Percentiles rank a stretch among this genome's conserved stretches.
phyloP scores from a whole-genome alignment of 805 yeast genomes.

The Candida maesae region DNA sequence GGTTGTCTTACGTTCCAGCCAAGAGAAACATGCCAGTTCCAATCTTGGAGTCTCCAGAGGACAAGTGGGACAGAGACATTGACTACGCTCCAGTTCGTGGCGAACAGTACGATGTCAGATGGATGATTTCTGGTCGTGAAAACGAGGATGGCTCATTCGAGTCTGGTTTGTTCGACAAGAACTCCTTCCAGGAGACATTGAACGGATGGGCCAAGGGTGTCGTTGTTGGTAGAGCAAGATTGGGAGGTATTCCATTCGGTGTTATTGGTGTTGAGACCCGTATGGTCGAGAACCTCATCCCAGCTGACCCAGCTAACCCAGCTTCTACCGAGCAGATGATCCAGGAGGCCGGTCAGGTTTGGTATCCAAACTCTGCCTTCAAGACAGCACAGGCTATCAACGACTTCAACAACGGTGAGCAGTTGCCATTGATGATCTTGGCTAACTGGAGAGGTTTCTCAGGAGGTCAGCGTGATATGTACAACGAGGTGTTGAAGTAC shows the following conservation, averaged over 20 bases:
- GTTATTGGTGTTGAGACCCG: constrained; percentile 95
- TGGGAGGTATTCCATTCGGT: constrained; percentile 99
- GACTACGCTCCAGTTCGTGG: constrained; percentile 70
- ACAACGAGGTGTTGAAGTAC: constrained; percentile 93
- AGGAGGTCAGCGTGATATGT: constrained; percentile 99
- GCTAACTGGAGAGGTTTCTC: constrained; percentile 99
- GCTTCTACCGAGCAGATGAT: constrained; percentile 82
- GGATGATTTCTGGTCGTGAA: constrained; percentile 86
- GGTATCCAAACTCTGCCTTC: constrained; percentile 99
- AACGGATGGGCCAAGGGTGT: constrained; percentile 99
- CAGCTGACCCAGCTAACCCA: constrained; percentile 99
- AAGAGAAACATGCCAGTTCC: constrained; percentile 89
- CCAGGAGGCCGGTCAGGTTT: constrained; percentile 98
- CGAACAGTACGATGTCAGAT: constrained; percentile 85
- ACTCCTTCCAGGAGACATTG: constrained; percentile 91
- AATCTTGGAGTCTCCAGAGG: constrained; percentile 65
- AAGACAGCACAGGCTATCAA: constrained; percentile 98
- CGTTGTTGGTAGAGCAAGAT: constrained; percentile 96
- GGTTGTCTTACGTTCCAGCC: constrained; percentile 95
- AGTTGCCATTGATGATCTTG: constrained; percentile 92
- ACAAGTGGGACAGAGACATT: constrained; percentile 91
- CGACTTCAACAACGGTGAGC: constrained; percentile 97
- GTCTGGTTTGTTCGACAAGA: constrained; percentile 86
- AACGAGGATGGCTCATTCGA: constrained; percentile 69
- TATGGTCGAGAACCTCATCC: constrained; percentile 80